These are phyloP conservation scores for Sporothrix variecibatus DNA, from an alignment of 2,329 filamentous ascomycete species.

Conservation along the genomic window DNA sequence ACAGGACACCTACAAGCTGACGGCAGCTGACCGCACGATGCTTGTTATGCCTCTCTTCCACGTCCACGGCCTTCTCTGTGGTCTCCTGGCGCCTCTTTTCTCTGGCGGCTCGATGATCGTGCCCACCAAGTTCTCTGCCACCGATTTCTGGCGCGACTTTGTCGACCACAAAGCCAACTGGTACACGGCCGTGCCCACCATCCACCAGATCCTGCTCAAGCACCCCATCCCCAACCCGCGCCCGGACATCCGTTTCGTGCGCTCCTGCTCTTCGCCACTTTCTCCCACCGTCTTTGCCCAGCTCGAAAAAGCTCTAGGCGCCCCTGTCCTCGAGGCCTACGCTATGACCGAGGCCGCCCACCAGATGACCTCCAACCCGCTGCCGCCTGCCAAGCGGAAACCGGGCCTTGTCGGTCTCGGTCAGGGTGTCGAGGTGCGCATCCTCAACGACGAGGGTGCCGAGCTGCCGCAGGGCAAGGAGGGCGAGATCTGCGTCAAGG, in stretches of 20 bases:
- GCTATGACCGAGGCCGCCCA: conserved; percentile 91
- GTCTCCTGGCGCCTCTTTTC: conserved; percentile 73
- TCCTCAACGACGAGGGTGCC: conserved; percentile 69
- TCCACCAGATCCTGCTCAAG: conserved; percentile 85
- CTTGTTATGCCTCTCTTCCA: conserved; percentile 91
- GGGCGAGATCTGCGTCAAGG: conserved; percentile 80
- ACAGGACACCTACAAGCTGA: conserved; percentile 73
- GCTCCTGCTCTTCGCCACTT: conserved; percentile 82
- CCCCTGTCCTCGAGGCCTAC: conserved; percentile 85
- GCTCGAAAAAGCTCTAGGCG: conserved; percentile 72
- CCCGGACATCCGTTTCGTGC: conserved; percentile 79
- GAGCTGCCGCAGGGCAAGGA: conserved; percentile 69
- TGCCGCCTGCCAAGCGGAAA: conserved; percentile 71
- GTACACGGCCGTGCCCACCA: conserved; percentile 92
- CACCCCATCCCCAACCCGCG: conserved; percentile 66
- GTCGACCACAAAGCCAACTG: conserved; percentile 74
- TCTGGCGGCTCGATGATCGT: conserved; percentile 80
- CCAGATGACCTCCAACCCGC: conserved; percentile 77
- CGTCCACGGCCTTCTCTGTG: conserved; percentile 84
- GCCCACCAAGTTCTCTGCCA: conserved; percentile 76
- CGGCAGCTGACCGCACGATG: conserved; percentile 72
- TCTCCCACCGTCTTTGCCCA: conserved; percentile 80
- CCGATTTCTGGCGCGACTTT: conserved; percentile 81
- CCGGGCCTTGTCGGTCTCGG: conserved; percentile 81
- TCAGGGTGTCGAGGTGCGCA: conserved; percentile 79